Conservation (phyloP, 768 basidiomycete genomes). For the Tulasnella sp. region DNA sequence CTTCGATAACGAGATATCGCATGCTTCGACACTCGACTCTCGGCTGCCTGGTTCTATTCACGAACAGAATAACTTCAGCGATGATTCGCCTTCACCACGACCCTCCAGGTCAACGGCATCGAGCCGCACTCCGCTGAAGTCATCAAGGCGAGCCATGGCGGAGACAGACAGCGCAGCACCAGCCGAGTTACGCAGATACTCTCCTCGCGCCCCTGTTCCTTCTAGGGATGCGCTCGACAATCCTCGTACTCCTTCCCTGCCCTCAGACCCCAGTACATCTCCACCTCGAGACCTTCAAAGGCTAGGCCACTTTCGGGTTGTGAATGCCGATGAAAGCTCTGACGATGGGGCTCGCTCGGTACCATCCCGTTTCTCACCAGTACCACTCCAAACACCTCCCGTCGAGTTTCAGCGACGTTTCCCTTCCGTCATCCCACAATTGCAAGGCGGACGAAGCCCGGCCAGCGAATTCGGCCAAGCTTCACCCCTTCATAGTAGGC, state of each 20-base stretch:
- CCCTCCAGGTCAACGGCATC: background rate
- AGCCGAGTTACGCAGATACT: background rate
- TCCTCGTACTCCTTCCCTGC: background rate
- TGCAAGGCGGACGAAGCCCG: background rate
- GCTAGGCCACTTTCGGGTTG: conserved; percentile 3
- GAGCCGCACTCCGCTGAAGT: background rate
- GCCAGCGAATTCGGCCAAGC: background rate
- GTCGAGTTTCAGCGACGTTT: background rate
- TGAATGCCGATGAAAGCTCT: conserved; percentile 19
- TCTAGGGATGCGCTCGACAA: background rate
- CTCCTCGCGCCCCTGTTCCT: background rate
- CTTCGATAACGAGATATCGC: background rate
- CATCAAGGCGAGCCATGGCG: background rate
- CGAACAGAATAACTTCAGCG: background rate
- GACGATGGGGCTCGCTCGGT: background rate
- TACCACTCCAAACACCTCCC: background rate
- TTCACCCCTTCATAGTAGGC: background rate
- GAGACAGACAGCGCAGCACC: background rate
- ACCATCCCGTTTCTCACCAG: background rate
- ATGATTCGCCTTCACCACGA: background rate
- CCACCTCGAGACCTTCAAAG: background rate
- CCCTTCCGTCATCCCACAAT: background rate
- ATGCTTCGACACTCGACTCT: background rate
- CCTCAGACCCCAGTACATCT: background rate
- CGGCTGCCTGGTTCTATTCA: background rate